These are phyloP conservation scores for Starmerella lactis-condensi DNA, from an alignment of 805 yeast species.

Conservation along the genomic window DNA sequence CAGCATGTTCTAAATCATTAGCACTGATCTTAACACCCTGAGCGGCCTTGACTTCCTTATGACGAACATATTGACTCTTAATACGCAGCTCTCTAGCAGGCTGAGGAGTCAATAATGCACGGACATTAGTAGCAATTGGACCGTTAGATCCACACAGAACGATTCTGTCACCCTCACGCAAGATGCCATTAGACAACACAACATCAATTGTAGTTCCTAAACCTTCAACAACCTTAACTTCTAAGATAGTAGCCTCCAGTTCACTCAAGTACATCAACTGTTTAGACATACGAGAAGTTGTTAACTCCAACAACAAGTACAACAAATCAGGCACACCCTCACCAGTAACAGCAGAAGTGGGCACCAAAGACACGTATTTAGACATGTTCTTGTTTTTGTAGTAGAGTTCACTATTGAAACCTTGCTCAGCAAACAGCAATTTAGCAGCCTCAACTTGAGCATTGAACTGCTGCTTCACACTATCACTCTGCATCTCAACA, in stretches of 20 bases:
- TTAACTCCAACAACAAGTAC: constrained; percentile 83
- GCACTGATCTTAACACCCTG: constrained; percentile 98
- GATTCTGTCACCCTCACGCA: constrained; percentile 86
- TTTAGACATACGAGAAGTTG: constrained; percentile 97
- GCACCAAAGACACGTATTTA: constrained; percentile 86
- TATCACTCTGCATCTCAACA: constrained; percentile 54
- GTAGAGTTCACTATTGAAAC: constrained; percentile 91
- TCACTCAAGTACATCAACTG: constrained; percentile 89
- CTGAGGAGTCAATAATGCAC: constrained; percentile 94
- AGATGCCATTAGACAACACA: constrained; percentile 85
- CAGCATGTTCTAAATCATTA: constrained; percentile 92
- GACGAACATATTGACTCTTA: constrained; percentile 91
- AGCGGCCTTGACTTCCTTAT: constrained; percentile 96
- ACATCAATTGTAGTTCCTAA: constrained; percentile 98
- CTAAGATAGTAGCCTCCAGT: constrained; percentile 89
- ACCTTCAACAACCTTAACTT: constrained; percentile 96
- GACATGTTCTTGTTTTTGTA: constrained; percentile 88
- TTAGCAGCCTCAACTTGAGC: constrained; percentile 70
- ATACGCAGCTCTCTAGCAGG: constrained; percentile 90
- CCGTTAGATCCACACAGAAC: constrained; percentile 97
- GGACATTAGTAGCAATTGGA: constrained; percentile 86
- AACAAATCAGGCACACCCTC: constrained; percentile 99
- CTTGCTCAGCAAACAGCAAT: constrained; percentile 90
- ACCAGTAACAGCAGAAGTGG: constrained; percentile 97
- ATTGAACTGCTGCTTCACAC: constrained; percentile 84